phyloP scores from a whole-genome alignment of 202 grass and related monocot genomes.

The Elaeis oleifera region DNA sequence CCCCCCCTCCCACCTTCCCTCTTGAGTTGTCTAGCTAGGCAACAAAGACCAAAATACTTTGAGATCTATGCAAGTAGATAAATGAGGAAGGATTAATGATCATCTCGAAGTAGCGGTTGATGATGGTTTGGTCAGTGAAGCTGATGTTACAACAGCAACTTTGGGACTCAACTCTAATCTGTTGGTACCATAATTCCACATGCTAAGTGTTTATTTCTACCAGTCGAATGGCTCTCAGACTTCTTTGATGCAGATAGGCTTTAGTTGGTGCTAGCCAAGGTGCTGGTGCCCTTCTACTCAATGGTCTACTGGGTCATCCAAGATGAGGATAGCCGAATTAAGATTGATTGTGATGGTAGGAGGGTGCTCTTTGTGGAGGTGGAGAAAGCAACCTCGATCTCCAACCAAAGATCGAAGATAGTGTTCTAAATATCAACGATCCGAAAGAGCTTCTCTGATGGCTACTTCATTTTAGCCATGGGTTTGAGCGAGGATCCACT shows the following conservation, averaged over 20 bases:
- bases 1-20: no score
- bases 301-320: slow-evolving; percentile 64
- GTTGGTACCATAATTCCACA: slow-evolving; percentile 73
- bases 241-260: slow-evolving; percentile 68
- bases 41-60: no score
- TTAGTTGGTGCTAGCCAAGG: slow-evolving; percentile 41
- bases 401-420: no score
- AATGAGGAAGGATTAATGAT: slow-evolving; percentile 8
- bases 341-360: slow-evolving; percentile 73
- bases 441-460: no score
- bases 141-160: slow-evolving; percentile 46
- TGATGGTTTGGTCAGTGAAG: slow-evolving; percentile 58
- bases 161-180: slow-evolving; percentile 87
- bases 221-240: background rate
- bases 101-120: slow-evolving; percentile 40
- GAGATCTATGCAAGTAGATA: no score
- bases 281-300: slow-evolving; percentile 75
- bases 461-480: no score
- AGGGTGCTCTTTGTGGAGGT: slow-evolving; percentile 91
- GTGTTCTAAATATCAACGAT: no score
- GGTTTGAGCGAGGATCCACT: no score
- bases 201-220: slow-evolving; percentile 90
- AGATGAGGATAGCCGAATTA: slow-evolving; percentile 69
- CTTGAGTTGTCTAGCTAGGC: no score
- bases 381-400: background rate